Base-by-base conservation (phyloP, 2,329 filamentous ascomycete species). In the Curvularia spicifera region DNA sequence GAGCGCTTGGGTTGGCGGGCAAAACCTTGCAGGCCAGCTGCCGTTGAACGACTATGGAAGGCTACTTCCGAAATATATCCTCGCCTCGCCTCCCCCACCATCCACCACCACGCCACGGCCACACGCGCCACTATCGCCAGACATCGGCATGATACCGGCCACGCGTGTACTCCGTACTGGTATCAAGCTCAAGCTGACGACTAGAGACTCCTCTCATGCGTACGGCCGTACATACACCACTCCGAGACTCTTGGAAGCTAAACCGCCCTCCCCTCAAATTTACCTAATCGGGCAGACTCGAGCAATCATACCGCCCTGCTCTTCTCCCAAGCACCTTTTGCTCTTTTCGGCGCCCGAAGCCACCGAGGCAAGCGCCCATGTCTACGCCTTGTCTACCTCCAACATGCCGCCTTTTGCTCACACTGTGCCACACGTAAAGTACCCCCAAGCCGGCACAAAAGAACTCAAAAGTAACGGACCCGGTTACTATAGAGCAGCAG, bases 281-380 rank as follows among this genome's bases (percentile, higher is more conserved):
- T 50, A 50, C 47, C 47, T 40, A 50, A 29, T 50, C 47, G 47
- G 47, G 47, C 47, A 50, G 47, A 50, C 47, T 50, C 33, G 47
- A 50, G 33, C 26, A 50, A 33, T 15, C 29, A 22, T 18, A 33
- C 26, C 44, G 47, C 47, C 47, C 42, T 28, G 33, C 33, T 29
- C n/a, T 39, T 9, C 22, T 39, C n/a, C n/a, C 33, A 22, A 15
- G 22, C 35, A 26, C 24, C n/a, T 20, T 12, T 20, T 13, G n/a
- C 22, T 22, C 24, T 20, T 40, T 39, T 39, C 35, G 22, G 47
- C 44, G 12, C 13, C 28, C 33, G n/a, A 18, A 39, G 26, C 8
- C 33, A 18, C 47, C 47, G 47, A 50, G 33, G 33, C 47, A 18
- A 26, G 24, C 33, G 31, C 33, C 33, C 37, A 28, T 39, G 33